Base-by-base conservation (phyloP, 306 rosid genomes). In the Vigna nakashimae region DNA sequence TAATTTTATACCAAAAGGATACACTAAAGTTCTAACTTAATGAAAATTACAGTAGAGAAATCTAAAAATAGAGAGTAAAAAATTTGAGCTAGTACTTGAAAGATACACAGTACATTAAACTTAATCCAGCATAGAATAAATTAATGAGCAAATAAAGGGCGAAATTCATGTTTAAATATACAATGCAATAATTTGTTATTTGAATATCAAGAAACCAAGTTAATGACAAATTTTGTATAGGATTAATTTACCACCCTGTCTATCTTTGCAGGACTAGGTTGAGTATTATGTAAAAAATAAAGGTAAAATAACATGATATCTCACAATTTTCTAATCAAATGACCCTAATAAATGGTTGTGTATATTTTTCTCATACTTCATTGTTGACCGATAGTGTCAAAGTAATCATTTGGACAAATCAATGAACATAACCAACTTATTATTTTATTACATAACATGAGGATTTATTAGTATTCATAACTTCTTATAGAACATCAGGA, bases 1-100 rank as follows among this genome's bases (percentile, higher is more conserved):
- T 46, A 82, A 40, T 38, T 49, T 9, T 40, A 48, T 34, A 45
- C 30, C 24, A 59, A 13, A 80, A 34, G 50, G 28, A 72, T 24
- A 17, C 46, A 52, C 34, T 11, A 12, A 2, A 65, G 42, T 49
- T 16, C 28, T 26, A 26, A 2, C 28, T 26, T 26, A 26, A 26
- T 26, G 28, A 26, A 26, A 26, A 26, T 26, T 26, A 26, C 28
- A 26, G 28, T 26, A 26, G 28, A 26, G 28, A 26, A 26, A 26
- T 8, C 9, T 20, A 20, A 53, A 55, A 12, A 20, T 16, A 65
- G 32, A 40, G 14, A 45, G 40, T 68, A 71, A 71, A 7, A 34
- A 20, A 3, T 17, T 17, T 48, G n/a, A 70, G 36, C 24, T 11
- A 4, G 32, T 70, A 30, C 32, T 48, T 30, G 22, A 32, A 5